A percentile compares a stretch with the other conserved stretches of the same genome.
phyloP scores from a whole-genome alignment of 352 stramenopile genomes.

The Phytophthora hybrid region DNA sequence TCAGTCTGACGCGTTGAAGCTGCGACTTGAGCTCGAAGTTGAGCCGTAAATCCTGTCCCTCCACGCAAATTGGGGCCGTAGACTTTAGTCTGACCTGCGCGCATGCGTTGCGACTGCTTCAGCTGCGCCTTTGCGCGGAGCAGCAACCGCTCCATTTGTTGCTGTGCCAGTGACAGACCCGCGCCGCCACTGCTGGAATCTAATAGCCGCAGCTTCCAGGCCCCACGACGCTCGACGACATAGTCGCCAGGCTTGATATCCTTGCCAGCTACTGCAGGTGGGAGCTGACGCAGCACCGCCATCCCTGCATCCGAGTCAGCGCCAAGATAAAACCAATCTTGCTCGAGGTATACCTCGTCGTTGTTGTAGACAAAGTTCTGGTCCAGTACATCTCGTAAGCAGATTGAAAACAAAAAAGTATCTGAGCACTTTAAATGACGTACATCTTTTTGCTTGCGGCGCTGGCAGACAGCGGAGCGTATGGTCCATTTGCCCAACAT shows the following conservation, averaged over 20 bases:
- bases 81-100: constrained; percentile 55
- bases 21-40: constrained; percentile 61
- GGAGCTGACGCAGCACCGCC: constrained; percentile 75
- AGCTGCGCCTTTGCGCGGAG: constrained; percentile 78
- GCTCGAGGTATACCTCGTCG: constrained; percentile 84
- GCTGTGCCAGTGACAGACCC: constrained; percentile 74
- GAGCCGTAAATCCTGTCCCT: constrained; percentile 57
- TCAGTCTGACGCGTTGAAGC: constrained; percentile 56
- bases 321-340: constrained; percentile 87
- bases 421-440: constrained; percentile 1
- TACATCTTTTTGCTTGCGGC: constrained; percentile 61
- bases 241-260: constrained; percentile 68
- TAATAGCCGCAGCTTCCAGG: constrained; percentile 73
- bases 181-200: constrained; percentile 74
- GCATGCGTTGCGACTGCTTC: constrained; percentile 81
- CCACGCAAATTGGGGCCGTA: constrained; percentile 59
- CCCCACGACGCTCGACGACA: constrained; percentile 69
- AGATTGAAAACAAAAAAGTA: neutral
- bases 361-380: constrained; percentile 88
- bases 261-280: constrained; percentile 37
- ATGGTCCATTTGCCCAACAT: constrained; percentile 86
- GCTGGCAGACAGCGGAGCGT: constrained; percentile 63
- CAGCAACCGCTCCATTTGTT: constrained; percentile 83
- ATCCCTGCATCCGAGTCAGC: constrained; percentile 68
- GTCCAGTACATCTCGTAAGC: neutral